Evolutionary conservation across 1,284 basidiomycete genomes (phyloP).

Genomic region (Coriolopsis trogii): DNA sequence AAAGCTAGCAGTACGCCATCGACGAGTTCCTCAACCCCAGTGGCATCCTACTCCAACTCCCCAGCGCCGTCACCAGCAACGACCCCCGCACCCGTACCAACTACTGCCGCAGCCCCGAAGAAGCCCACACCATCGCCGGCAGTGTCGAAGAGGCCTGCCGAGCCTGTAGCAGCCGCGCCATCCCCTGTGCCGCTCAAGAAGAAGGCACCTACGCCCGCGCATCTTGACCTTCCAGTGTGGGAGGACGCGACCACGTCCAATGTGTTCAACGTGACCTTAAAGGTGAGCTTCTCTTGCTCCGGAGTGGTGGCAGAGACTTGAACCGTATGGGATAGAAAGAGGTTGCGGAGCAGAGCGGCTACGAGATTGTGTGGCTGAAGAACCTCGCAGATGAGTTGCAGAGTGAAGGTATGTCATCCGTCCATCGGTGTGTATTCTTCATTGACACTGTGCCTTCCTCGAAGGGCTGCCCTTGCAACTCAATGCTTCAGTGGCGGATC

Average conservation of each 20-base stretch:
- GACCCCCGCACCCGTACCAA: slow-evolving; percentile 6
- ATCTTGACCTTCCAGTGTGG: slow-evolving; percentile 69
- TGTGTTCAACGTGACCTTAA: slow-evolving; percentile 81
- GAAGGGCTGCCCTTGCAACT: slow-evolving; percentile 33
- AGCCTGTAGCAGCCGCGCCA: slow-evolving; percentile 31
- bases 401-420: slow-evolving; percentile 60
- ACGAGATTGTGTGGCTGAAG: slow-evolving; percentile 86
- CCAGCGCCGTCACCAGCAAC: slow-evolving; percentile 7
- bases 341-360: slow-evolving; percentile 69
- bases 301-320: background rate
- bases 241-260: slow-evolving; percentile 69
- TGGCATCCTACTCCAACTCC: slow-evolving; percentile 35
- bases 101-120: slow-evolving; percentile 24
- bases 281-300: slow-evolving; percentile 51
- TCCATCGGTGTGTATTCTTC: too few relatives aligned
- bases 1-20: slow-evolving; percentile 38
- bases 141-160: slow-evolving; percentile 32
- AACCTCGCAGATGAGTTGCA: slow-evolving; percentile 71
- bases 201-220: slow-evolving; percentile 45
- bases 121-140: slow-evolving; percentile 4
- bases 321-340: slow-evolving; percentile 50
- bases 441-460: too few relatives aligned
- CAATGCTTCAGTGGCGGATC: slow-evolving; percentile 67
- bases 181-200: slow-evolving; percentile 45
- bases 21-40: slow-evolving; percentile 37